These are phyloP conservation scores for Penicillium nordicum DNA, from an alignment of 2,329 filamentous ascomycete genomes.

Conservation along the genomic window DNA sequence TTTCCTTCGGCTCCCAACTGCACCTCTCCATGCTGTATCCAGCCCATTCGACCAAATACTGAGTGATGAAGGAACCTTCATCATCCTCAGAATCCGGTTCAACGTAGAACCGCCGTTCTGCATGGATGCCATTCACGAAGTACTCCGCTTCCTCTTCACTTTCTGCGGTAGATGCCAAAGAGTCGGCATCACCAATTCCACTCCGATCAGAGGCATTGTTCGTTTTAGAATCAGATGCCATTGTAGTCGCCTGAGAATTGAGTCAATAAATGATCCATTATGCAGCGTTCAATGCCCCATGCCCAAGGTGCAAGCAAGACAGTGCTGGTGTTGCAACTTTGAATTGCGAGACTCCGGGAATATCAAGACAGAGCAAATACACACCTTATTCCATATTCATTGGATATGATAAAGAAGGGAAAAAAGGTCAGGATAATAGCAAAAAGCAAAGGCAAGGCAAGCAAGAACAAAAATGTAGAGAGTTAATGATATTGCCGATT, in stretches of 20 bases:
- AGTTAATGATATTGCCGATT: not conserved
- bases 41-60: constrained; percentile 64
- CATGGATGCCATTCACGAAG: constrained; percentile 54
- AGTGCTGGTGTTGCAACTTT: not conserved
- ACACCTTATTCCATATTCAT: not conserved
- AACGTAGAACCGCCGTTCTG: constrained; percentile 35
- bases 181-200: constrained; percentile 47
- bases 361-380: not conserved
- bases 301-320: not conserved
- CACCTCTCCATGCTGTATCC: constrained; percentile 56
- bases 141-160: constrained; percentile 50
- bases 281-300: not conserved
- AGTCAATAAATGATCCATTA: not conserved
- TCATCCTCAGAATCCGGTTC: constrained; percentile 9
- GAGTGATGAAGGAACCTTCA: constrained; percentile 21
- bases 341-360: not conserved
- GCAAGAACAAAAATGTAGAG: not conserved
- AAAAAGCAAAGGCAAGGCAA: not conserved
- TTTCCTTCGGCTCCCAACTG: constrained; percentile 52
- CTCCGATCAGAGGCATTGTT: constrained; percentile 30
- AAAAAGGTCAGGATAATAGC: not conserved
- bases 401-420: not conserved
- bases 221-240: constrained; percentile 12
- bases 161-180: constrained; percentile 52
- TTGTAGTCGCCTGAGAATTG: not conserved